Base-by-base conservation (phyloP, 2,329 filamentous ascomycete genomes). In the Neofusicoccum cordaticola region DNA sequence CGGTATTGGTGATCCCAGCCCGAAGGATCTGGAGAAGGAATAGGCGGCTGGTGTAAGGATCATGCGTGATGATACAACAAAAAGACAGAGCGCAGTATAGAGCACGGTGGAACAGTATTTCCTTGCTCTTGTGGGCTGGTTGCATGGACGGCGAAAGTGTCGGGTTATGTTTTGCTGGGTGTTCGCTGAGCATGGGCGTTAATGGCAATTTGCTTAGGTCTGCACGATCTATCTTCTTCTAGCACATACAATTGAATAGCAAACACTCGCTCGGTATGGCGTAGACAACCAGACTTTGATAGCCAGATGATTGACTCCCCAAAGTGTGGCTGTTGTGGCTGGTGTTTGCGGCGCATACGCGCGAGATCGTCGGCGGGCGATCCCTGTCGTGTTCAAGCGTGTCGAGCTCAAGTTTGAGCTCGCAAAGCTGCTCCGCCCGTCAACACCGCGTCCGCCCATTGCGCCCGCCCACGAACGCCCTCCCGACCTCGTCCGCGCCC, bases 1-100 rank as follows among this genome's bases (percentile, higher is more conserved):
- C 75, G 95, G 95, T 48, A 99, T 99, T 73, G 92, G 92, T 34
- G 95, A 99, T 75, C 95, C 95, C 50, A 91, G 90, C 66, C 94
- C 95, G 51, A 99, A 99, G 83, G 95, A 99, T 73, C 79, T 94
- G 75, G 94, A 98, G 75, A 96, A 96, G 79, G 90, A 92, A 64
- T 86, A 65, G 39, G n/a, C 13, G 12, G n/a, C 8, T 35, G 8
- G 15, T 17, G 15, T 27, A 17, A 42, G 13, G 1, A 37, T n/a
- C 3, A 22, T 1, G 42, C 35, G 22, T 15, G 13, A 11, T 17
- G 27, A 31, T 8, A 31, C 47, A 52, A 6, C 15, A 52, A 39
- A 0, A 37, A n/a, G 8, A n/a, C 19, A n/a, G 37, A 39, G 37
- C 19, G 3, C 6, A 19, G 9, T 42, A 6, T 31, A 13, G 31